These are phyloP conservation scores for Dunaliella salina DNA, from an alignment of 163 green algal species.

Conservation along the genomic window DNA sequence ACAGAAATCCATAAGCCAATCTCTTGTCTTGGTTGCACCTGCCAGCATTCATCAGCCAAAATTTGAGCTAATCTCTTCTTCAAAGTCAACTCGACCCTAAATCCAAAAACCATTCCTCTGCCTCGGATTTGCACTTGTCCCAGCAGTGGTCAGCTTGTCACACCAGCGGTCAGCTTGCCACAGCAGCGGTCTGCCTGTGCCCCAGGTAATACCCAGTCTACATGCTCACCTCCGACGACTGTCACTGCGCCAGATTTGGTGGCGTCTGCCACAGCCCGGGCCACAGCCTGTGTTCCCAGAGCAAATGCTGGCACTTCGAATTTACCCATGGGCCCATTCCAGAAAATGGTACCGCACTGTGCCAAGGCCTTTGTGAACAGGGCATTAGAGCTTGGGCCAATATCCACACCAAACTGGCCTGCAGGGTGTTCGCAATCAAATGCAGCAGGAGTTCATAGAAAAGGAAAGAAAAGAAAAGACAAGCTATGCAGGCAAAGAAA, in stretches of 20 bases:
- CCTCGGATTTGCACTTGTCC: neutral
- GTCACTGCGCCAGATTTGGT: constrained; percentile 31
- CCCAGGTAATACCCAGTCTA: neutral
- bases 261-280: constrained; percentile 26
- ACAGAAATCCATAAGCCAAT: too few species aligned
- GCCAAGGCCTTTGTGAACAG: constrained; percentile 24
- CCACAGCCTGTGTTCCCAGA: constrained; percentile 32
- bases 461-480: too few species aligned
- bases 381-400: constrained; percentile 29
- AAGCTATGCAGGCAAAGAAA: too few species aligned
- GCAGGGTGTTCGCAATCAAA: neutral
- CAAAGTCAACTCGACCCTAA: neutral
- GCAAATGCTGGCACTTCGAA: constrained; percentile 36
- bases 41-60: neutral
- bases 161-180: neutral
- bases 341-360: constrained; percentile 48
- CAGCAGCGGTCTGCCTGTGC: neutral
- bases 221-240: constrained; percentile 41
- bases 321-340: constrained; percentile 56
- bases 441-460: too few species aligned
- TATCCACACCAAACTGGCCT: constrained; percentile 36
- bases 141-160: neutral
- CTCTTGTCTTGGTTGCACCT: too few species aligned
- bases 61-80: neutral
- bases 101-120: neutral